phyloP scores from a whole-genome alignment of 1,284 basidiomycete species.

The Moesziomyces antarcticus region DNA sequence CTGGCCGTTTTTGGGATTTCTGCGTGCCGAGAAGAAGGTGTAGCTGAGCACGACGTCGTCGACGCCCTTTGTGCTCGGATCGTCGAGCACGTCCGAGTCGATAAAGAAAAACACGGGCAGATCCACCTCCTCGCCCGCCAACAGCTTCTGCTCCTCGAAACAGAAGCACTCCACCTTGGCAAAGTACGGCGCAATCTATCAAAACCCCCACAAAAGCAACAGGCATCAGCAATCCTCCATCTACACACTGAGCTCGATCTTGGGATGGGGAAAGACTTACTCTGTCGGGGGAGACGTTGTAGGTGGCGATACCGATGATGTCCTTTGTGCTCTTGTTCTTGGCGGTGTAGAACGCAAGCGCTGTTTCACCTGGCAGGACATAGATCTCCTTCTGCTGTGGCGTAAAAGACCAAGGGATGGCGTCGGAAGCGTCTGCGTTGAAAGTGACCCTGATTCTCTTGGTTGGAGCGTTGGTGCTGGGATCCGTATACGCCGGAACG shows the following conservation, averaged over 20 bases:
- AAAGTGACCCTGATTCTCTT: slow-evolving; percentile 87
- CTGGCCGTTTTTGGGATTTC: slow-evolving; percentile 64
- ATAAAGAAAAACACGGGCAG: slow-evolving; percentile 99
- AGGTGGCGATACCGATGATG: slow-evolving; percentile 97
- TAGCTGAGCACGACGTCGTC: slow-evolving; percentile 94
- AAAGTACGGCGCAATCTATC: slow-evolving; percentile 94
- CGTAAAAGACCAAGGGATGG: slow-evolving; percentile 91
- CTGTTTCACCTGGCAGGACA: slow-evolving; percentile 94
- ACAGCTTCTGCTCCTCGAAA: slow-evolving; percentile 96
- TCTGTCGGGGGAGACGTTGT: slow-evolving; percentile 92
- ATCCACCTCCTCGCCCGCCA: slow-evolving; percentile 96
- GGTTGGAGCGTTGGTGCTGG: slow-evolving; percentile 68
- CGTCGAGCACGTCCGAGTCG: slow-evolving; percentile 93
- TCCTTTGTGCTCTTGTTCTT: slow-evolving; percentile 86
- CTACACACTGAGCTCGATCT: neutral
- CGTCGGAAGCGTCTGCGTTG: slow-evolving; percentile 89
- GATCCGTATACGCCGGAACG: slow-evolving; percentile 56
- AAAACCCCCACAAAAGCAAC: neutral
- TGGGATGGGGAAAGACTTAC: slow-evolving; percentile 71
- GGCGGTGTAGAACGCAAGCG: slow-evolving; percentile 94
- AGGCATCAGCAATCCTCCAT: neutral
- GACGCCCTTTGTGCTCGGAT: slow-evolving; percentile 84
- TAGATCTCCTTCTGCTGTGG: slow-evolving; percentile 90
- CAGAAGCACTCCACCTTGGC: slow-evolving; percentile 99
- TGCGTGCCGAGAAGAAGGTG: slow-evolving; percentile 86